These are phyloP conservation scores for Phytophthora citricola DNA, from an alignment of 352 stramenopile species.

Conservation along the genomic window DNA sequence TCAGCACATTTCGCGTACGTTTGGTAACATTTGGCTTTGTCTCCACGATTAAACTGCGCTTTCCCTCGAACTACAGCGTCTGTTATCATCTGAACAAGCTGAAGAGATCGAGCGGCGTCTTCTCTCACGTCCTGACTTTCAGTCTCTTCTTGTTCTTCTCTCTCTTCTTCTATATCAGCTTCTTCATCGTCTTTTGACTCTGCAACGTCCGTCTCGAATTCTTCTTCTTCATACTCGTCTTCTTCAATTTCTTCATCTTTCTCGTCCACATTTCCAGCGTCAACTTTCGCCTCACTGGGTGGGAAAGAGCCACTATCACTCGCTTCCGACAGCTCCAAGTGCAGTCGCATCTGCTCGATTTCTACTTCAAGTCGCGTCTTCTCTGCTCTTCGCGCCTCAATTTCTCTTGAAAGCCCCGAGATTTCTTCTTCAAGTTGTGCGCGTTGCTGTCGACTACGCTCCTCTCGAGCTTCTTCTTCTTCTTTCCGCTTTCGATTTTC, in stretches of 20 bases:
- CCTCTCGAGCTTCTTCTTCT: conserved; percentile 5
- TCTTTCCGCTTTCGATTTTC: conserved; percentile 6
- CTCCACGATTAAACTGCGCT: conserved; percentile 74
- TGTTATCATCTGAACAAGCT: conserved; percentile 51
- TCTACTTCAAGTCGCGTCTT: conserved; percentile 61
- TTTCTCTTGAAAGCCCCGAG: conserved; percentile 38
- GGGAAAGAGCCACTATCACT: conserved; percentile 9
- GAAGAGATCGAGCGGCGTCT: conserved; percentile 45
- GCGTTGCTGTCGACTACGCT: conserved; percentile 23
- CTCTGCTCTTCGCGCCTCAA: conserved; percentile 45
- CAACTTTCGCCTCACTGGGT: conserved; percentile 31
- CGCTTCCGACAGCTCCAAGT: conserved; percentile 60
- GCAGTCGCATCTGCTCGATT: conserved; percentile 68
- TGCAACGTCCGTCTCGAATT: conserved; percentile 11
- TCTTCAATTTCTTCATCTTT: conserved; percentile 26
- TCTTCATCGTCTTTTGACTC: conserved; percentile 32
- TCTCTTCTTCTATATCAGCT: conserved; percentile 32
- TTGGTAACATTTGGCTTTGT: conserved; percentile 78
- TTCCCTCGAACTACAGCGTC: conserved; percentile 70
- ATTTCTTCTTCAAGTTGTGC: conserved; percentile 37
- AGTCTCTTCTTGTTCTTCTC: conserved; percentile 32
- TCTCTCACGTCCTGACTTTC: conserved; percentile 45
- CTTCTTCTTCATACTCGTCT: conserved; percentile 29
- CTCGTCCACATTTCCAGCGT: background rate
- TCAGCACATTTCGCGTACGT: conserved; percentile 64